These are phyloP conservation scores for Cymbopogon citratus DNA, from an alignment of 176 grass and related monocot genomes.

Conservation along the genomic window DNA sequence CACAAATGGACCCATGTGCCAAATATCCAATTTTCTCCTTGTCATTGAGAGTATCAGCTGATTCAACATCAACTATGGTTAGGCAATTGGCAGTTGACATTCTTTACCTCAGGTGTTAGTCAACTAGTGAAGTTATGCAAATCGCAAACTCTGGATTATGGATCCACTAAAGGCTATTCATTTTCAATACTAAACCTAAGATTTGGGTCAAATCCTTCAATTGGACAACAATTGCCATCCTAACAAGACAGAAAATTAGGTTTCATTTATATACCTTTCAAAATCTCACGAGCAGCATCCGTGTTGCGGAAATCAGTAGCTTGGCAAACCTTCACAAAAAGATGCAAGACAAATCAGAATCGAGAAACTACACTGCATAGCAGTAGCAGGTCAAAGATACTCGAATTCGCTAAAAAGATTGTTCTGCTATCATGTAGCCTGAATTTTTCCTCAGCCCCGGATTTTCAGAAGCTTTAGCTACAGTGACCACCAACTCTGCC, in stretches of 20 bases:
- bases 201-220: neutral
- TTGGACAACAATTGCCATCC: neutral
- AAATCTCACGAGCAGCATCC: slow-evolving; percentile 42
- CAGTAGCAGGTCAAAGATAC: neutral
- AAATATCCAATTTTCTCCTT: no score
- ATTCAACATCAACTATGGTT: no score
- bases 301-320: slow-evolving; percentile 41
- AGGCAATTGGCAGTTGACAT: no score
- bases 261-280: slow-evolving; percentile 36
- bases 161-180: neutral
- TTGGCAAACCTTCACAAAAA: slow-evolving; percentile 33
- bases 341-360: slow-evolving; percentile 16
- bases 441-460: neutral
- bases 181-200: neutral
- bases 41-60: no score
- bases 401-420: neutral
- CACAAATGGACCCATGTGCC: no score
- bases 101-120: no score
- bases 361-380: neutral
- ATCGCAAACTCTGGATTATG: neutral
- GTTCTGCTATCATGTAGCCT: neutral
- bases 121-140: neutral
- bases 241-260: neutral
- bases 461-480: neutral
- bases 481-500: neutral